Evolutionary conservation across 352 stramenopile species (phyloP), one percentile per base, ranked within the genome.

Genomic region (Phytophthora brassicae): DNA sequence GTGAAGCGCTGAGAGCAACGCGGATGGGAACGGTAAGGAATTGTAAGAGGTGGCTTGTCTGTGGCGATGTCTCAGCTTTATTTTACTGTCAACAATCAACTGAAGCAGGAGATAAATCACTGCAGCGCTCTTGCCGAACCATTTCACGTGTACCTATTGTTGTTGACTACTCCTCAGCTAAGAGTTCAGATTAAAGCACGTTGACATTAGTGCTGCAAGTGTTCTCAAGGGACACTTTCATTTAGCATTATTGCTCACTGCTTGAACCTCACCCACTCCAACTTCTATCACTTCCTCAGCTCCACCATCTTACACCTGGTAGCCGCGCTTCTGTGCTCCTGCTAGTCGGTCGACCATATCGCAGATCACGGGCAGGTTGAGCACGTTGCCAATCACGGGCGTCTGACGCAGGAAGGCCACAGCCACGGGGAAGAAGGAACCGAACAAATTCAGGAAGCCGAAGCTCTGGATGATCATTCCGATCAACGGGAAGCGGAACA

Each of bases 361-460:
- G 39, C 79, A 81, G 51, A 98, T 78, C 11, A 84, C 82, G 2
- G 90, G 91, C 19, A 96, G 69, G 60, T 84, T 90, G 17, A 98
- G 81, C 48, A 97, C 70, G 20, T 79, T 81, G 55, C 94, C 92
- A 57, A 98, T 81, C 19, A 98, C 85, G 1, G 94, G 94, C 44
- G 90, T 97, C 70, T 98, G 89, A 22, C 90, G 87, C 73, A 98
- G 76, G 64, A 96, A 97, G 28, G 92, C 89, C 28, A 97, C 89
- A 0, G 92, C 93, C 60, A 98, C 96, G 1, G 94, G 93, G 71
- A 98, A 98, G 70, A 98, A 98, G 55, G 96, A 97, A 62, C 94
- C 94, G 75, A 98, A 98, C 33, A 98, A 75, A 77, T 98, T 98
- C 12, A 98, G 74, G 56, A 98, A 94, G 56, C 94, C 94, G 64